Percentiles rank a stretch among this genome's conserved stretches.
Evolutionary conservation across 306 rosid species (phyloP).

Genomic region (Lithocarpus polystachyus): DNA sequence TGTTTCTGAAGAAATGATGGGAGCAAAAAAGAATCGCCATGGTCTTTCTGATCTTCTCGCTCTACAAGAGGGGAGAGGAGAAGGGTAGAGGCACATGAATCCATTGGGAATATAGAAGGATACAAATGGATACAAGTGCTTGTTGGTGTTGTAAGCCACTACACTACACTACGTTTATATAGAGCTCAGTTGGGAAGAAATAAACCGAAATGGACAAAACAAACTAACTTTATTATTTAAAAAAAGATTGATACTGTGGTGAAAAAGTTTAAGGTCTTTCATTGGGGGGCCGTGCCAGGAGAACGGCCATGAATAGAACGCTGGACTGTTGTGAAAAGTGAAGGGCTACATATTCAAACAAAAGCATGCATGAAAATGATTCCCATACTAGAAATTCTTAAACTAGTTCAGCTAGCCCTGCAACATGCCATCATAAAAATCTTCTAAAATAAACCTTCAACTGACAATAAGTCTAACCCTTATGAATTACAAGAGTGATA

Average conservation of each 20-base stretch:
- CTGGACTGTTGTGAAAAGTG: no score
- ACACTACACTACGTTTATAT: neutral
- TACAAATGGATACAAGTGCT: neutral
- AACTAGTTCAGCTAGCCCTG: no score
- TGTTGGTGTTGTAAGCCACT: neutral
- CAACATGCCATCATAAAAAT: no score
- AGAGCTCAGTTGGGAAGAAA: neutral
- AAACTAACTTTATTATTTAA: neutral
- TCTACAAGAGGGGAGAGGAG: neutral
- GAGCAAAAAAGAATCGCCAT: constrained; percentile 21
- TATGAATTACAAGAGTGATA: no score
- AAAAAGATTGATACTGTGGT: neutral
- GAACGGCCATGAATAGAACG: no score
- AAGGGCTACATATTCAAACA: no score
- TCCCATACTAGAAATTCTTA: no score
- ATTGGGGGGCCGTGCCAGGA: no score
- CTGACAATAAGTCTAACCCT: neutral
- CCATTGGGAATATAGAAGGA: constrained; percentile 10
- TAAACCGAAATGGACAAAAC: neutral
- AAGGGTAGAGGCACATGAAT: constrained; percentile 13
- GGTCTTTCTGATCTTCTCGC: constrained; percentile 6
- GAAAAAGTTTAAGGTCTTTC: neutral
- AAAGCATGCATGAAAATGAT: no score
- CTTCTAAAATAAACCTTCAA: no score
- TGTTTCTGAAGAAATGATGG: constrained; percentile 21